phyloP scores from a whole-genome alignment of 2,329 filamentous ascomycete species.

The Pyricularia pennisetigena region DNA sequence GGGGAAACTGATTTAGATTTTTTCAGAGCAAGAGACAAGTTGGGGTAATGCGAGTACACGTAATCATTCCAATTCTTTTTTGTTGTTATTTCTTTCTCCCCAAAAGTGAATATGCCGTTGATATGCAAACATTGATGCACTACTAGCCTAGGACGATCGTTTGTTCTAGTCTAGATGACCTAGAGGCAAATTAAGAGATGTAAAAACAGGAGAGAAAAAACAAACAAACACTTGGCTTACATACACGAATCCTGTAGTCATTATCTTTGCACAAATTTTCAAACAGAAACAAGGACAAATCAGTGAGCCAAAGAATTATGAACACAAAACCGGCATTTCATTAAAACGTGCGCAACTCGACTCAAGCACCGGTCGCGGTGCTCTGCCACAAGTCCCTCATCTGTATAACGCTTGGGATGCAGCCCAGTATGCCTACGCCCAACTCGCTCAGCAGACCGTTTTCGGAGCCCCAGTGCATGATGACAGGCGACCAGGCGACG shows the following conservation, averaged over 20 bases:
- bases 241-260: background rate
- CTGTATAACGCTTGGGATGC: slow-evolving; percentile 32
- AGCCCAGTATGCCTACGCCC: slow-evolving; percentile 29
- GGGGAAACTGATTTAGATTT: background rate
- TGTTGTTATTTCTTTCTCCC: background rate
- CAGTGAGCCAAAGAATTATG: background rate
- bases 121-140: background rate
- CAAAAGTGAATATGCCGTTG: background rate
- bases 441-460: slow-evolving; percentile 41
- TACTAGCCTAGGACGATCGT: background rate
- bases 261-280: background rate
- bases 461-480: slow-evolving; percentile 72
- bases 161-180: background rate
- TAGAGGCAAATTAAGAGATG: background rate
- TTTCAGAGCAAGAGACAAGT: background rate
- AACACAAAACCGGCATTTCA: background rate
- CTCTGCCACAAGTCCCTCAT: slow-evolving; percentile 35
- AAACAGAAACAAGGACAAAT: background rate
- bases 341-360: background rate
- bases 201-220: background rate
- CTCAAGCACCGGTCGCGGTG: slow-evolving; percentile 12
- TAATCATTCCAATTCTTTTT: background rate
- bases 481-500: slow-evolving; percentile 70
- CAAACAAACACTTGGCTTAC: background rate
- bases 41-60: background rate